Conservation (phyloP, 1,284 basidiomycete species). For the Ceratobasidium sp. region DNA sequence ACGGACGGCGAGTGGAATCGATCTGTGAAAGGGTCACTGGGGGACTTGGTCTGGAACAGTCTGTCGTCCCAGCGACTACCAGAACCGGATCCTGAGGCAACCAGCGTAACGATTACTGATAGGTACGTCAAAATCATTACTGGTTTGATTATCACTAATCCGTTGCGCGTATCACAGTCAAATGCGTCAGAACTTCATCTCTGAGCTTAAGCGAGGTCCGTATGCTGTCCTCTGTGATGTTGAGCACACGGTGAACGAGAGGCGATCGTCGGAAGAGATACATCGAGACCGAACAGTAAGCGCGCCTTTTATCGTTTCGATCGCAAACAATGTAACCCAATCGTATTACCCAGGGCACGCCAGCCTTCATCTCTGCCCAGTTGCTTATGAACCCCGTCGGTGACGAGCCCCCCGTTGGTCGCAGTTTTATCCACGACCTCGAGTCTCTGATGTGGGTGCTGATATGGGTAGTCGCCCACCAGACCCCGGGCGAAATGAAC, state of each 20-base stretch:
- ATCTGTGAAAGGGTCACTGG: neutral
- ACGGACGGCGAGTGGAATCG: neutral
- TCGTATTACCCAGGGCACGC: neutral
- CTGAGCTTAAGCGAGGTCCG: no score
- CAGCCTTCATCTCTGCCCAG: no score
- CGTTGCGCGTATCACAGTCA: no score
- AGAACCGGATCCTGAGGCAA: neutral
- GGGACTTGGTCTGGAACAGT: neutral
- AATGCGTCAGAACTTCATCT: no score
- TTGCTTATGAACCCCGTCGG: neutral
- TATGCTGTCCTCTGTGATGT: no score
- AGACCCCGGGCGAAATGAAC: neutral
- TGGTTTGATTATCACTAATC: no score
- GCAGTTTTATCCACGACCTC: conserved; percentile 9
- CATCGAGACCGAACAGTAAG: neutral
- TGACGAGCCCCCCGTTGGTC: neutral
- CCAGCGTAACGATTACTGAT: neutral
- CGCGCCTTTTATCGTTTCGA: neutral
- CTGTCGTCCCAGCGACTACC: neutral
- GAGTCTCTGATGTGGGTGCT: conserved; percentile 11
- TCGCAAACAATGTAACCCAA: neutral
- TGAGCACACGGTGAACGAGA: no score
- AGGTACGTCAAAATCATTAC: no score
- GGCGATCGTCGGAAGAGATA: neutral
- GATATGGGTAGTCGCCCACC: neutral